Conservation (phyloP, 805 yeast species). For the Candida methanosorbosa region DNA sequence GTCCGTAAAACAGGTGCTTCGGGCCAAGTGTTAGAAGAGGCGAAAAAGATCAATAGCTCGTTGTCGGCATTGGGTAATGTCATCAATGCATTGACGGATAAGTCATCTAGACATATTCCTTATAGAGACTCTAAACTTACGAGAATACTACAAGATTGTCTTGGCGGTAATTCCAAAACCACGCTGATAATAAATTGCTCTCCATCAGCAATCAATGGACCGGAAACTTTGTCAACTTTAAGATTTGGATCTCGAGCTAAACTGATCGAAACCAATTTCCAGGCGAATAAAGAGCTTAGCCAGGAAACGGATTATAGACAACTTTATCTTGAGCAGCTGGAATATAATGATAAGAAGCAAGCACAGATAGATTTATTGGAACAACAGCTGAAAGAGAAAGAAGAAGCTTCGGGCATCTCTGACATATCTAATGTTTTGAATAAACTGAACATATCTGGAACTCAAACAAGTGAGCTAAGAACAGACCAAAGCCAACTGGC, state of each 20-base stretch:
- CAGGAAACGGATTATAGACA: background rate
- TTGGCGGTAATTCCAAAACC: slow-evolving; percentile 79
- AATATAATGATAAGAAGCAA: slow-evolving; percentile 11
- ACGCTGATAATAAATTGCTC: slow-evolving; percentile 69
- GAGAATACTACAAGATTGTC: slow-evolving; percentile 65
- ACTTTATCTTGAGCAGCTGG: background rate
- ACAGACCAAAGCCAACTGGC: no score
- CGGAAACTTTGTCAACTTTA: slow-evolving; percentile 63
- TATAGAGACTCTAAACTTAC: slow-evolving; percentile 76
- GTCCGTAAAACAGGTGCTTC: slow-evolving; percentile 69
- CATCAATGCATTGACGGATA: slow-evolving; percentile 69
- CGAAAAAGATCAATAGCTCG: slow-evolving; percentile 75
- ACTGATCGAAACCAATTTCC: slow-evolving; percentile 54
- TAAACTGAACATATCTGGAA: no score
- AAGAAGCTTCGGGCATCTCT: no score
- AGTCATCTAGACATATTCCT: slow-evolving; percentile 56
- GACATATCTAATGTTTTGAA: no score
- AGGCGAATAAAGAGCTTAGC: slow-evolving; percentile 35
- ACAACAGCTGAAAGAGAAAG: background rate
- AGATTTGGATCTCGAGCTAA: slow-evolving; percentile 72
- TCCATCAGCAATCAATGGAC: slow-evolving; percentile 43
- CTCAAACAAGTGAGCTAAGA: no score
- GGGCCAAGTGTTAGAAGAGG: slow-evolving; percentile 71
- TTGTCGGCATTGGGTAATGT: slow-evolving; percentile 74
- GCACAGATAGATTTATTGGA: slow-evolving; percentile 6